These are phyloP conservation scores for Filosporella fistucella DNA, from an alignment of 495 filamentous ascomycete species.

Conservation along the genomic window DNA sequence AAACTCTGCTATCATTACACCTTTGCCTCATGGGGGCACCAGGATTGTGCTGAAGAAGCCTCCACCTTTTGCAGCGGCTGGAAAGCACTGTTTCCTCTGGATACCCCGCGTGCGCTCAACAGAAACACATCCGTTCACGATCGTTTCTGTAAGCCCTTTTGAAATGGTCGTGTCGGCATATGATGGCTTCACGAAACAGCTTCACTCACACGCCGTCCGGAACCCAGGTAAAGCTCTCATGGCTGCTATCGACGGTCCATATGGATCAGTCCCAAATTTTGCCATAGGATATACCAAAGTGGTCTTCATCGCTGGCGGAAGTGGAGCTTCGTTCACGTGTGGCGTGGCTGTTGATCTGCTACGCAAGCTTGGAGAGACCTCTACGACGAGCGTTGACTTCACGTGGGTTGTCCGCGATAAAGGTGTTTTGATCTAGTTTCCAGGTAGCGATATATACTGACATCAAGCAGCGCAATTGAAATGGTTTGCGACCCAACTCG, in stretches of 20 bases:
- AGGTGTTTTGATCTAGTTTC: constrained; percentile 31
- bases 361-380: constrained; percentile 34
- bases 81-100: constrained; percentile 57
- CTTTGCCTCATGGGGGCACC: constrained; percentile 51
- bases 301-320: constrained; percentile 53
- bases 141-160: constrained; percentile 38
- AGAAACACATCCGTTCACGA: constrained; percentile 59
- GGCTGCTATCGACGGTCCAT: constrained; percentile 52
- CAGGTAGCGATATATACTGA: constrained; percentile 1
- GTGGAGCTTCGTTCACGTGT: constrained; percentile 53
- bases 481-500: constrained; percentile 48
- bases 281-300: constrained; percentile 50
- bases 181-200: constrained; percentile 51
- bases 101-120: constrained; percentile 50
- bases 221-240: constrained; percentile 39
- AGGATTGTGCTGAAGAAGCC: constrained; percentile 46
- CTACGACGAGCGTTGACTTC: constrained; percentile 39
- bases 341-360: constrained; percentile 45
- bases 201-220: constrained; percentile 41
- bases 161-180: constrained; percentile 53
- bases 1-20: constrained; percentile 48
- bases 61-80: constrained; percentile 38
- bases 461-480: constrained; percentile 34
- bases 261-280: constrained; percentile 52
- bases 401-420: constrained; percentile 46